phyloP scores from a whole-genome alignment of 2,329 filamentous ascomycete species.

The Periconia digitata region DNA sequence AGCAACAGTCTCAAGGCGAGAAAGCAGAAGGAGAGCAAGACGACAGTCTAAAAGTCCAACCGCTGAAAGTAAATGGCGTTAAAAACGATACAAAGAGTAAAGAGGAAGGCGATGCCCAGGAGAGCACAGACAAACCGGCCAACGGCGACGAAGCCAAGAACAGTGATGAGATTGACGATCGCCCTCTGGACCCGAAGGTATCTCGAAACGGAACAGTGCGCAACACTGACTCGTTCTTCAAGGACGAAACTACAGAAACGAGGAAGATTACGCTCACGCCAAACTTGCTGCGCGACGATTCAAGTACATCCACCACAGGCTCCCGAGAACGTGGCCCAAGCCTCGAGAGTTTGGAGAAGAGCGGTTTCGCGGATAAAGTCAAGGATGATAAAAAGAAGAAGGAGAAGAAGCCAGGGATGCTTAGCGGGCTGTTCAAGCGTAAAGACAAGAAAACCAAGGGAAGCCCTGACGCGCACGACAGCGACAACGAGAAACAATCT shows the following conservation, averaged over 20 bases:
- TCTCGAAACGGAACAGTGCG: constrained; percentile 84
- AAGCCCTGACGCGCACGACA: constrained; percentile 34
- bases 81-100: constrained; percentile 31
- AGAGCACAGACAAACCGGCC: constrained; percentile 40
- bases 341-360: constrained; percentile 75
- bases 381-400: constrained; percentile 76
- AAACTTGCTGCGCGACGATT: constrained; percentile 84
- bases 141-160: constrained; percentile 51
- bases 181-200: constrained; percentile 44
- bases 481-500: constrained; percentile 50
- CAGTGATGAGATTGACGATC: constrained; percentile 68
- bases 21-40: constrained; percentile 48
- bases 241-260: constrained; percentile 90
- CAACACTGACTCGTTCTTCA: constrained; percentile 96
- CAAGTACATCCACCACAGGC: constrained; percentile 43
- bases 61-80: constrained; percentile 37
- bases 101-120: constrained; percentile 25
- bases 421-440: constrained; percentile 69
- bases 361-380: constrained; percentile 61
- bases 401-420: constrained; percentile 70
- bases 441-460: constrained; percentile 62
- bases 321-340: constrained; percentile 60
- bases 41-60: constrained; percentile 38
- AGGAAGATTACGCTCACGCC: constrained; percentile 97
- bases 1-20: constrained; percentile 24